Evolutionary conservation across 805 yeast species (phyloP), one percentile per base, ranked within the genome.

Genomic region (Metschnikowia orientalis): DNA sequence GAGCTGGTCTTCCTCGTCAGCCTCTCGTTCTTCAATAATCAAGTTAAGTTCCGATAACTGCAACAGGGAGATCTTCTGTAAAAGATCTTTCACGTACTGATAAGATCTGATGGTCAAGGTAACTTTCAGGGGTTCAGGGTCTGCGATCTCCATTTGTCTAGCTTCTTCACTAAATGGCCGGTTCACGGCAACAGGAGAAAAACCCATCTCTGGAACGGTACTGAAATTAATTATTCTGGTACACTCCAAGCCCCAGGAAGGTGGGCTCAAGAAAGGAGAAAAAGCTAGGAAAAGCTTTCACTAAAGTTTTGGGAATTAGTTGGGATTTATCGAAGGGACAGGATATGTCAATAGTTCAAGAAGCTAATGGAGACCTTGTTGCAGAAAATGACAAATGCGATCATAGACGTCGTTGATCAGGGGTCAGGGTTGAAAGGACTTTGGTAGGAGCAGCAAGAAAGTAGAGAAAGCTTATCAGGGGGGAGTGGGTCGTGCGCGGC

Each of bases 311-410:
- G n/a, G n/a, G n/a, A n/a, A n/a, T n/a, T n/a, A n/a, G n/a, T n/a
- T n/a, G n/a, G n/a, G n/a, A n/a, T n/a, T n/a, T n/a, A n/a, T n/a
- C n/a, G n/a, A n/a, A n/a, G n/a, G n/a, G n/a, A n/a, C n/a, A 21
- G 30, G 32, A 42, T 43, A 41, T 40, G 47, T 44, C 48, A 44
- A 45, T 44, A 41, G 37, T 41, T 41, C 25, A 41, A 35, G 39
- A 44, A 44, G 44, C 44, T 41, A 39, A 44, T 39, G 44, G 48
- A 41, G 45, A 44, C 35, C 40, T 28, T 39, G 46, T 44, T 44
- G 32, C 38, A 36, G 19, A 44, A 35, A 26, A 39, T 37, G 29
- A 37, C 40, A 30, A 41, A 33, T 30, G 42, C 28, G 41, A 43
- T 44, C 48, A 44, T 44, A 30, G 29, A 38, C 35, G 44, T 38